Base-by-base conservation (phyloP, 192 early-diverging fungal species). In the Coemansia sp. region DNA sequence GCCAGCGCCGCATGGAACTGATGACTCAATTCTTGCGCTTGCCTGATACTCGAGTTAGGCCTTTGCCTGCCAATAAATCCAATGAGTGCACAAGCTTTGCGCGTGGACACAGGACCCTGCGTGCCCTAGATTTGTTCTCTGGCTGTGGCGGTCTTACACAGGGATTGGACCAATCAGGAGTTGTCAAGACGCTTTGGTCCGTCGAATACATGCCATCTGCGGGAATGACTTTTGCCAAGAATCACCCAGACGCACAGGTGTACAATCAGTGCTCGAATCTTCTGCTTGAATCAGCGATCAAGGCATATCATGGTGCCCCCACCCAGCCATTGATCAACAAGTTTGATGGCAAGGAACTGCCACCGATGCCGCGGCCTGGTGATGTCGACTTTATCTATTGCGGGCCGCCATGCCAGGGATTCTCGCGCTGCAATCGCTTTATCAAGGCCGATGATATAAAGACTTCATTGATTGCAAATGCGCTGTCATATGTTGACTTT, bases 321-420 rank as follows among this genome's bases (percentile, higher is more conserved):
- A 41, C 49, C 4, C 47, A 71, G 49, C 76, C 76, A 7, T 60
- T 78, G 24, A 62, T 55, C 10, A 76, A 75, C 31, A 80, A 84
- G 44, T 76, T 81, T 34, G 32, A 76, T 27, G 76, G 71, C 16
- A 60, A 64, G 25, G 54, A 56, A 14, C 55, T 86, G 23, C 57
- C 74, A 21, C 74, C 78, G 0, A 86, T 90, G 85, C 88, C 88
- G 5, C 64, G 64, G 16, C 85, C 85, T 1, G 88, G 81, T 30
- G 79, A 84, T 31, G 85, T 89, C 9, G 86, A 88, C 62, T 85
- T 90, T 69, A 87, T 90, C 30, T 90, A 89, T 61, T 88, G 89
- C 60, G 89, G 89, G 0, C 89, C 89, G 18, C 87, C 88, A 3
- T 90, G 89, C 75, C 88, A 90, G 59, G 89, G 89, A 24, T 89